These are phyloP conservation scores for Herpetomonas samuelpessoai DNA, from an alignment of 208 protist genomes.

Conservation along the genomic window DNA sequence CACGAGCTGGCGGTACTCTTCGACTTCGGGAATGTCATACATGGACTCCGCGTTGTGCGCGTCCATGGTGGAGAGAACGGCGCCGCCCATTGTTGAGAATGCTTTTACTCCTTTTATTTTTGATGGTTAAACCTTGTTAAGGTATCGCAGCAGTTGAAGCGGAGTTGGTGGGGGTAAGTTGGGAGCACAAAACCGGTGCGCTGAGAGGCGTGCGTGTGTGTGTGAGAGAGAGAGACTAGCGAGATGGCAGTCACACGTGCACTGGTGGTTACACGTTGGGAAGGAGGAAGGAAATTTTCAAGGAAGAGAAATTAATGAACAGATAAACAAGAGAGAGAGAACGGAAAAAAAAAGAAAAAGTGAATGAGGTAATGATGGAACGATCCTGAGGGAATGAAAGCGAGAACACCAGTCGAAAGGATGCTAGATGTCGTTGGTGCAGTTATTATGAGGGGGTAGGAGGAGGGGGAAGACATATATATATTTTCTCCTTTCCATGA, in stretches of 20 bases:
- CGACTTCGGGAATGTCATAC: slow-evolving; percentile 3
- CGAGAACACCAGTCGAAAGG: no score
- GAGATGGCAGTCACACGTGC: neutral
- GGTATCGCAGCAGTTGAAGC: neutral
- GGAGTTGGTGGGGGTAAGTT: neutral
- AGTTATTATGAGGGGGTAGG: no score
- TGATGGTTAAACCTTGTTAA: neutral
- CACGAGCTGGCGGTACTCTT: neutral
- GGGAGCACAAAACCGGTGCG: neutral
- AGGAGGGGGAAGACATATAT: no score
- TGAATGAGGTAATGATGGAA: neutral
- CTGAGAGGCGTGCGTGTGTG: slow-evolving; percentile 1
- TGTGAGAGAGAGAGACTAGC: slow-evolving; percentile 2
- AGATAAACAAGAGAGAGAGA: neutral
- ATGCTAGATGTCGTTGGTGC: no score
- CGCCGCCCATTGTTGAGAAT: slow-evolving; percentile 1
- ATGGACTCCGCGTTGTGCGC: slow-evolving; percentile 9
- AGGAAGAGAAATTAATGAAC: neutral
- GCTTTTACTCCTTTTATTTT: neutral
- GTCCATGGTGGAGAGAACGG: slow-evolving; percentile 13
- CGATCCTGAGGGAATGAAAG: no score
- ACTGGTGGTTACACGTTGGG: neutral
- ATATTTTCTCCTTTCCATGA: no score
- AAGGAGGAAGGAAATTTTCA: neutral
- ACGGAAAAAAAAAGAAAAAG: neutral